phyloP scores from a whole-genome alignment of 2,329 filamentous ascomycete genomes.

The Aureobasidium uvarum region DNA sequence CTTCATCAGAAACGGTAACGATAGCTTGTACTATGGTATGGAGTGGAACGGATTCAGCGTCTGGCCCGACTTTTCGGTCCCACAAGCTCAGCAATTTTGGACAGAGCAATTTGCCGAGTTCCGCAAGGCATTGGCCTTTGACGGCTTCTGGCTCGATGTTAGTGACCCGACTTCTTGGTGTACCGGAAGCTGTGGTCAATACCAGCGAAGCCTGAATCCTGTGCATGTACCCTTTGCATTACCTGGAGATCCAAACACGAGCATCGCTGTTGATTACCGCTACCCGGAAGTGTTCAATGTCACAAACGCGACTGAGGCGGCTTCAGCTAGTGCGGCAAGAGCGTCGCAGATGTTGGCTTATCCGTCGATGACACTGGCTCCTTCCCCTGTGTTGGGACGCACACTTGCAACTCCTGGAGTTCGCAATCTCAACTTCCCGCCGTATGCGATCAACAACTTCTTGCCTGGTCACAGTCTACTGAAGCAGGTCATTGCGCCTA shows the following conservation, averaged over 20 bases:
- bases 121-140: constrained; percentile 30
- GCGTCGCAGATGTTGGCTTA: constrained; percentile 29
- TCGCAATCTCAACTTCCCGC: constrained; percentile 32
- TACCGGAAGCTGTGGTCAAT: constrained; percentile 30
- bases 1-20: constrained; percentile 56
- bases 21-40: constrained; percentile 44
- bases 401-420: constrained; percentile 31
- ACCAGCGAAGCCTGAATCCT: constrained; percentile 29
- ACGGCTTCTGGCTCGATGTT: constrained; percentile 33
- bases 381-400: constrained; percentile 28
- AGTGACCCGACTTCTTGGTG: constrained; percentile 30
- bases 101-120: constrained; percentile 31
- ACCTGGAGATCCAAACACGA: constrained; percentile 31
- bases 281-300: constrained; percentile 33
- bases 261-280: constrained; percentile 32
- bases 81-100: constrained; percentile 33
- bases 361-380: constrained; percentile 27
- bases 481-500: constrained; percentile 30
- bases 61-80: constrained; percentile 30
- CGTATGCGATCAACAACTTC: constrained; percentile 34
- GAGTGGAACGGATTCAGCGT: constrained; percentile 30
- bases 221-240: constrained; percentile 33
- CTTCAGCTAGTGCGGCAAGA: constrained; percentile 29
- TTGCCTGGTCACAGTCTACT: constrained; percentile 31
- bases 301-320: constrained; percentile 33